These are phyloP conservation scores for Stylosanthes scabra DNA, from an alignment of 331 rosid species.

Conservation along the genomic window DNA sequence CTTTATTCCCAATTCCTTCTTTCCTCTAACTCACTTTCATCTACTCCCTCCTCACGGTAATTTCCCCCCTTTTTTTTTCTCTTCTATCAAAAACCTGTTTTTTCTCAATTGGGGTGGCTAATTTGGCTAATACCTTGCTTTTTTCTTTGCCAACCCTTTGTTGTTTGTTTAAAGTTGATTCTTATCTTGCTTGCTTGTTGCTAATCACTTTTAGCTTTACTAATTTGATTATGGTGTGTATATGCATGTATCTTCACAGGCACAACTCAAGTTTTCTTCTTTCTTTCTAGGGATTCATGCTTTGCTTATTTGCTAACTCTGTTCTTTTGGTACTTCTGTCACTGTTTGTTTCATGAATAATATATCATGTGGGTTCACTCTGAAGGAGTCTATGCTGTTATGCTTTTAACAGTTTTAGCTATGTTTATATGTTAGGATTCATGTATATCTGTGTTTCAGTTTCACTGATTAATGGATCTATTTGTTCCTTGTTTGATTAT, in stretches of 20 bases:
- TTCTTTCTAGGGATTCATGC: slow-evolving; percentile 7
- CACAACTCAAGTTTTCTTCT: slow-evolving; percentile 10
- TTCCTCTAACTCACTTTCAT: slow-evolving; percentile 45
- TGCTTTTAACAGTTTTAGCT: slow-evolving; percentile 6
- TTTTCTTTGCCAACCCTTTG: slow-evolving; percentile 32
- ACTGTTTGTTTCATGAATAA: slow-evolving; percentile 37
- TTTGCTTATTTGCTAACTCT: slow-evolving; percentile 31
- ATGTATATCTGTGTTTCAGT: slow-evolving; percentile 1
- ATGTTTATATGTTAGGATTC: not conserved
- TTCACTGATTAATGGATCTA: slow-evolving; percentile 37
- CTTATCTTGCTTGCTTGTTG: slow-evolving; percentile 32
- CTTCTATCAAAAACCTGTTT: slow-evolving; percentile 34
- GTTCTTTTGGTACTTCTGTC: slow-evolving; percentile 32
- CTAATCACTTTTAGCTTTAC: slow-evolving; percentile 23
- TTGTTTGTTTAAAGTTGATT: not conserved
- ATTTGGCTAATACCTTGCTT: slow-evolving; percentile 36
- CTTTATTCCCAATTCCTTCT: slow-evolving; percentile 44
- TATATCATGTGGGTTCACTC: slow-evolving; percentile 1
- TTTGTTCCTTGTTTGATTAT: slow-evolving; percentile 26
- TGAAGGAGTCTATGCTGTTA: slow-evolving; percentile 6
- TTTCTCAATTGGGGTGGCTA: not conserved
- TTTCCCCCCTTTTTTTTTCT: not conserved
- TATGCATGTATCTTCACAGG: slow-evolving; percentile 46
- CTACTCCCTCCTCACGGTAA: slow-evolving; percentile 32
- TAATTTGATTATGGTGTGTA: slow-evolving; percentile 50